Percentiles rank a stretch among this genome's conserved stretches.
These are phyloP conservation scores for Platanthera guangdongensis DNA, from an alignment of 106 monocot species.

Conservation along the genomic window DNA sequence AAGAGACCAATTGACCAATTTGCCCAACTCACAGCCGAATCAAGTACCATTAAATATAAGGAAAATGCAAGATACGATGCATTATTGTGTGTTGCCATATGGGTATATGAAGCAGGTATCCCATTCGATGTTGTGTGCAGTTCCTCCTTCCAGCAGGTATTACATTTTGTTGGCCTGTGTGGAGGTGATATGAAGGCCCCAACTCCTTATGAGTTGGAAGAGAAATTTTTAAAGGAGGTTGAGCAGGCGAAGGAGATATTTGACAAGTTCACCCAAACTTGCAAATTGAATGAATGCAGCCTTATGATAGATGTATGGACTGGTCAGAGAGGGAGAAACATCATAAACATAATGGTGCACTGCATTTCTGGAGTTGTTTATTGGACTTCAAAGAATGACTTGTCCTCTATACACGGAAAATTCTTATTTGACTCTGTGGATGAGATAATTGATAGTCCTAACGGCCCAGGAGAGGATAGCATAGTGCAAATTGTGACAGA, in stretches of 20 bases:
- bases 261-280: neutral
- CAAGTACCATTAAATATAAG: neutral
- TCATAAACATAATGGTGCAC: slow-evolving; percentile 1
- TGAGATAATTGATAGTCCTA: too few species aligned
- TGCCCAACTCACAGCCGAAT: neutral
- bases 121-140: neutral
- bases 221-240: neutral
- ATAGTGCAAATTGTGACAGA: neutral
- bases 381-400: neutral
- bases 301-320: neutral
- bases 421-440: too few species aligned
- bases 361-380: neutral
- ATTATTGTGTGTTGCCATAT: neutral
- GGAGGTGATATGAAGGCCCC: neutral
- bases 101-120: neutral
- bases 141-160: neutral
- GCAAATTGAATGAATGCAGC: neutral
- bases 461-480: too few species aligned
- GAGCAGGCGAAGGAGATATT: neutral
- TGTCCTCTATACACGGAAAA: too few species aligned
- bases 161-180: neutral
- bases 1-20: neutral
- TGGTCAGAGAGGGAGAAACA: neutral
- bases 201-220: neutral
- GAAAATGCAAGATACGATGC: neutral